phyloP scores from a whole-genome alignment of 2,329 filamentous ascomycete genomes.

The Xylaria digitata region DNA sequence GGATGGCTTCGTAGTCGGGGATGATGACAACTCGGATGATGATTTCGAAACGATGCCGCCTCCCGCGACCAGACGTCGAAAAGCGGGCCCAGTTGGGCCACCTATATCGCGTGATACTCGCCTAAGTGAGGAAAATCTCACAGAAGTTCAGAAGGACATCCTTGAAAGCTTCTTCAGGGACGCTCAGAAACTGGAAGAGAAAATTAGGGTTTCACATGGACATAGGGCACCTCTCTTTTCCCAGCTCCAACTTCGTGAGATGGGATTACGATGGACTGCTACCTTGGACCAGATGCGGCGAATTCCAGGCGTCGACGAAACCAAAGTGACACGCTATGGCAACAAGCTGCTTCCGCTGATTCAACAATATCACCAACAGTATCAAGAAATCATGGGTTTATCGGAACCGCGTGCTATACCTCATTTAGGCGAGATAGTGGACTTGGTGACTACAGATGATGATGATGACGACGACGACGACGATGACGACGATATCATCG shows the following conservation, averaged over 20 bases:
- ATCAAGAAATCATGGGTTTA: slow-evolving; percentile 62
- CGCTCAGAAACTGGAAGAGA: slow-evolving; percentile 70
- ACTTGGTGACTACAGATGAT: slow-evolving; percentile 60
- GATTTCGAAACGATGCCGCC: slow-evolving; percentile 59
- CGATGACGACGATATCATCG: slow-evolving; percentile 16
- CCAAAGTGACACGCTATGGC: slow-evolving; percentile 72
- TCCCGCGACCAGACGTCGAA: slow-evolving; percentile 52
- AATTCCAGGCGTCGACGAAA: slow-evolving; percentile 71
- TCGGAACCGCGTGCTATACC: slow-evolving; percentile 28
- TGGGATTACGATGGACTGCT: slow-evolving; percentile 76
- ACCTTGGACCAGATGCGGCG: slow-evolving; percentile 69
- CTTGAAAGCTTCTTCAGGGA: slow-evolving; percentile 73
- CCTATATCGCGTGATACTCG: slow-evolving; percentile 69
- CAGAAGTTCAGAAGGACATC: slow-evolving; percentile 70
- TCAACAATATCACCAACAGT: slow-evolving; percentile 58
- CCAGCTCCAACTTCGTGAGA: slow-evolving; percentile 75
- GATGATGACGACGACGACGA: slow-evolving; percentile 46
- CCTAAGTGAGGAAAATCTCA: slow-evolving; percentile 61
- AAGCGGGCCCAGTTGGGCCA: slow-evolving; percentile 59
- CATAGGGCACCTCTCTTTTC: slow-evolving; percentile 73
- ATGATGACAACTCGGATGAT: slow-evolving; percentile 55
- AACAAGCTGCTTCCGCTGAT: slow-evolving; percentile 70
- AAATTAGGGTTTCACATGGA: slow-evolving; percentile 68
- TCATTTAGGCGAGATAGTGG: slow-evolving; percentile 53
- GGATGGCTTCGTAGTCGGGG: slow-evolving; percentile 55